phyloP scores from a whole-genome alignment of 2,329 filamentous ascomycete genomes.

The Bipolaris zeicola region DNA sequence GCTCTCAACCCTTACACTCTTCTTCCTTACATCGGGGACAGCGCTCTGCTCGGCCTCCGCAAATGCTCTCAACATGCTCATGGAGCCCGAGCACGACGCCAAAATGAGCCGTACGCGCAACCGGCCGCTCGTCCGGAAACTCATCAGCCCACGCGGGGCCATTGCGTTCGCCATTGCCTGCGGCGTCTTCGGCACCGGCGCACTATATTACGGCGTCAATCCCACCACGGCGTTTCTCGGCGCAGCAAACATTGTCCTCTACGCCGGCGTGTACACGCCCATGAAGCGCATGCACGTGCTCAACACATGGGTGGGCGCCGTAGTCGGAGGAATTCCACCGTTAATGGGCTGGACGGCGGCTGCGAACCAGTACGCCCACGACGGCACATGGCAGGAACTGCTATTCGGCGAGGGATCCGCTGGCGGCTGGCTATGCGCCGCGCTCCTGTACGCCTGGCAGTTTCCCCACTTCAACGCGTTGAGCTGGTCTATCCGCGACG shows the following conservation, averaged over 20 bases:
- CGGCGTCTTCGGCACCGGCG: conserved; percentile 70
- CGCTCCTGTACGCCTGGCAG: conserved; percentile 90
- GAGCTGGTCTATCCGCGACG: conserved; percentile 84
- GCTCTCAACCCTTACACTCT: conserved; percentile 84
- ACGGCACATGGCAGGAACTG: conserved; percentile 72
- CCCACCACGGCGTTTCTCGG: conserved; percentile 89
- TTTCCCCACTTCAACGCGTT: conserved; percentile 98
- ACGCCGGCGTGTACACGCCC: conserved; percentile 91
- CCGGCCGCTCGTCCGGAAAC: conserved; percentile 80
- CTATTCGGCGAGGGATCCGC: conserved; percentile 70
- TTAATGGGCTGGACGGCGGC: conserved; percentile 98
- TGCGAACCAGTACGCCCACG: conserved; percentile 77
- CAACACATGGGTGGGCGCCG: conserved; percentile 93
- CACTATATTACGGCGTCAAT: conserved; percentile 89
- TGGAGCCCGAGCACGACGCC: conserved; percentile 87
- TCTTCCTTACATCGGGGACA: conserved; percentile 90
- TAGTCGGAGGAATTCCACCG: conserved; percentile 92
- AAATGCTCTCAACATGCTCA: conserved; percentile 96
- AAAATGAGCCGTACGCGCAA: conserved; percentile 94
- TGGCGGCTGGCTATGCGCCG: conserved; percentile 89
- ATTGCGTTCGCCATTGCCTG: conserved; percentile 78
- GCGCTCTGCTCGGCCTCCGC: conserved; percentile 87
- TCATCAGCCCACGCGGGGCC: conserved; percentile 74
- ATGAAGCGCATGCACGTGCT: conserved; percentile 83
- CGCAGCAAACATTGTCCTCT: conserved; percentile 82